These are phyloP conservation scores for Lentinula aciculospora DNA, from an alignment of 768 basidiomycete genomes.

Conservation along the genomic window DNA sequence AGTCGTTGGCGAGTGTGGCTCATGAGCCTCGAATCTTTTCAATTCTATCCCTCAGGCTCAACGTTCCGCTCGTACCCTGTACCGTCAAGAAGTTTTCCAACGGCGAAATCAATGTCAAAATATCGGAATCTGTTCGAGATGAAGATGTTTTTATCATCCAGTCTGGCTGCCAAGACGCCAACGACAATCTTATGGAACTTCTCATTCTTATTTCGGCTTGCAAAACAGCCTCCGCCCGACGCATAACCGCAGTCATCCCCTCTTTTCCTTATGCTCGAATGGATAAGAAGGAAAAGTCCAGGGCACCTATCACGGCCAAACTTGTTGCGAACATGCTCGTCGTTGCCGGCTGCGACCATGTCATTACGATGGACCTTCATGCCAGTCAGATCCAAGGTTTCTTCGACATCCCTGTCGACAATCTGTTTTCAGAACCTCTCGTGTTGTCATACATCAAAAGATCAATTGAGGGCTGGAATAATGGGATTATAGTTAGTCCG, in stretches of 20 bases:
- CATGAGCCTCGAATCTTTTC: slow-evolving; percentile 50
- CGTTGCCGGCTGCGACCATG: slow-evolving; percentile 95
- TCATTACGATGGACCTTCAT: slow-evolving; percentile 99
- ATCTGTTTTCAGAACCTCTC: slow-evolving; percentile 92
- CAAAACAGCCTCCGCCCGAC: slow-evolving; percentile 90
- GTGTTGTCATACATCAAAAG: slow-evolving; percentile 93
- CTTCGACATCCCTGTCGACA: slow-evolving; percentile 98
- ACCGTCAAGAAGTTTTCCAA: slow-evolving; percentile 90
- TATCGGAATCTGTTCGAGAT: slow-evolving; percentile 92
- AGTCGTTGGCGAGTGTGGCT: slow-evolving; percentile 32
- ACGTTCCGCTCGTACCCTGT: slow-evolving; percentile 79
- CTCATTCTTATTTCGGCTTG: slow-evolving; percentile 98
- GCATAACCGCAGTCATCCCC: slow-evolving; percentile 96
- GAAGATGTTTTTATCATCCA: slow-evolving; percentile 99
- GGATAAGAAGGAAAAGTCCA: slow-evolving; percentile 96
- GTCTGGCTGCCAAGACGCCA: slow-evolving; percentile 82
- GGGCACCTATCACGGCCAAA: slow-evolving; percentile 97
- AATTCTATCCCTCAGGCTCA: slow-evolving; percentile 62
- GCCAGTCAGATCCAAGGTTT: slow-evolving; percentile 98
- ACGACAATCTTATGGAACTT: slow-evolving; percentile 97
- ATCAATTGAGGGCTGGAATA: slow-evolving; percentile 78
- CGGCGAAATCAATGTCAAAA: slow-evolving; percentile 93
- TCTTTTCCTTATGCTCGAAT: slow-evolving; percentile 96
- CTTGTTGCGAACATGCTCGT: slow-evolving; percentile 97
- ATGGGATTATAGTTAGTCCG: slow-evolving; percentile 90